Evolutionary conservation across 192 early-diverging fungal species (phyloP), one percentile per base, ranked within the genome.

Genomic region (Phycomyces nitens): DNA sequence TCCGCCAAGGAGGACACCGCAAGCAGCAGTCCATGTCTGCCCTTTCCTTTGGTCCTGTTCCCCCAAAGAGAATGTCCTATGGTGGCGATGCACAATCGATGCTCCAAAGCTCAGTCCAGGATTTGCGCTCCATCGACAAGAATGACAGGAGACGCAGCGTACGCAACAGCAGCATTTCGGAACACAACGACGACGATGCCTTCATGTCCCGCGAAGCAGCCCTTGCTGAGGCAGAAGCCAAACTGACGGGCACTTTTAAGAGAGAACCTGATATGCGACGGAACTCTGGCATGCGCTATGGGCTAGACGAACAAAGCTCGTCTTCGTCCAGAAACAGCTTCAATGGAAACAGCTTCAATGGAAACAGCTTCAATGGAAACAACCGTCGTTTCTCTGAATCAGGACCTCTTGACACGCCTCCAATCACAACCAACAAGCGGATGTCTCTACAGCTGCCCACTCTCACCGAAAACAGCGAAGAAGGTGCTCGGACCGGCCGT

Each of bases 191-290:
- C 29, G 58, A 64, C 5, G 42, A 60, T 24, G 59, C 57, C 38
- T 23, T 57, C 43, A 22, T 55, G 9, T 66, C 73, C 23, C 60
- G 73, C 26, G 68, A 60, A 10, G 69, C 64, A 34, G 74, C 74
- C 14, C 52, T 71, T 6, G 74, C 74, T 8, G 74, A 76, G 53
- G 68, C 74, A 26, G 74, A 76, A 24, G 74, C 74, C 49, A 76
- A 76, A 20, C 39, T 76, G 43, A 76, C 68, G 74, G 74, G 74
- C 10, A 76, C 74, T 1, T 75, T 66, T 21, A 58, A 58, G 24
- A 56, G 39, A 40, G 43, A 42, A 11, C 24, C n/a, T 53, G 22
- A 53, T 6, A 53, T 23, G 26, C 16, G 16, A 16, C 29, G 29
- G 7, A 34, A 34, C 29, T 34, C 29, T 34, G 29, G 29, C 2